Evolutionary conservation across 169 alveolate genomes (phyloP).

Genomic region (Neospora caninum): DNA sequence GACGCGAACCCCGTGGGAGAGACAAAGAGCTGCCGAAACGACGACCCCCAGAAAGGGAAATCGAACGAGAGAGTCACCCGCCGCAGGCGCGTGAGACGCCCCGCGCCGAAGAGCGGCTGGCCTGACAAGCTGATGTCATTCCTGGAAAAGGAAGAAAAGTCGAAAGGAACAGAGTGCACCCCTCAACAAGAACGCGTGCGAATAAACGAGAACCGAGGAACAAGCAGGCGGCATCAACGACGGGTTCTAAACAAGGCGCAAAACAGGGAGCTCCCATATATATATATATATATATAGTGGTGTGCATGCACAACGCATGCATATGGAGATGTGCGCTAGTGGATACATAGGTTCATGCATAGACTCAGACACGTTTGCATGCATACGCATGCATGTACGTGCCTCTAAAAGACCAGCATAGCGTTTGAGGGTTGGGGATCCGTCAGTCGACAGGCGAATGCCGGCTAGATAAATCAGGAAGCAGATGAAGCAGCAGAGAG

Average conservation of each 20-base stretch:
- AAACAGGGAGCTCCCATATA: no score
- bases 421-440: no score
- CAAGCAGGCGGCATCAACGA: no score
- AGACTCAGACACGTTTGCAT: not conserved
- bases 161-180: no score
- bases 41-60: conserved; percentile 2
- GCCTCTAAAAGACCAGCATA: no score
- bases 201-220: no score
- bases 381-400: not conserved
- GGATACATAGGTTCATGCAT: not conserved
- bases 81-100: not conserved
- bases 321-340: not conserved
- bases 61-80: conserved; percentile 12
- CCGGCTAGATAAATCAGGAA: no score
- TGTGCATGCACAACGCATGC: not conserved
- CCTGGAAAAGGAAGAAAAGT: not conserved
- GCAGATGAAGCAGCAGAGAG: no score
- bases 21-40: not conserved
- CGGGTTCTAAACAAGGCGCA: no score
- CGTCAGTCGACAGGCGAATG: no score
- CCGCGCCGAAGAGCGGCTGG: not conserved
- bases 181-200: no score
- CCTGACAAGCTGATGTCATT: not conserved
- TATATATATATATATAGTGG: no score
- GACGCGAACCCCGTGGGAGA: not conserved